phyloP scores from a whole-genome alignment of 1,284 basidiomycete species.

The Tilletia horrida region DNA sequence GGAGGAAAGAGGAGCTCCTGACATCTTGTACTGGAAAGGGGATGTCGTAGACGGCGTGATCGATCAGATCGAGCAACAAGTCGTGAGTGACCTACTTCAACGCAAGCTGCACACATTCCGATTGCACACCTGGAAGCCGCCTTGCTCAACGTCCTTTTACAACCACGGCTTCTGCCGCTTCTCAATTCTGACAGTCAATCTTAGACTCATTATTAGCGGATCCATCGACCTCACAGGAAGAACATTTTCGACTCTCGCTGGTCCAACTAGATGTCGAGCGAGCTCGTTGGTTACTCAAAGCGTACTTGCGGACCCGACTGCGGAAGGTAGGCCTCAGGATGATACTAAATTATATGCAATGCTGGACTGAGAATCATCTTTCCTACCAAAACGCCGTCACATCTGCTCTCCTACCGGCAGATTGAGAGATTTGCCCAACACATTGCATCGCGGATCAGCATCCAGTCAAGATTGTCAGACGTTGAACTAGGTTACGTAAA shows the following conservation, averaged over 20 bases:
- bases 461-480: slow-evolving; percentile 32
- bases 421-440: slow-evolving; percentile 38
- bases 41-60: slow-evolving; percentile 25
- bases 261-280: slow-evolving; percentile 52
- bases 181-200: slow-evolving; percentile 14
- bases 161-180: not conserved
- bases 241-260: slow-evolving; percentile 47
- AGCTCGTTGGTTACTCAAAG: slow-evolving; percentile 45
- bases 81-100: not conserved
- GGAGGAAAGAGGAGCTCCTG: slow-evolving; percentile 27
- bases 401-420: slow-evolving; percentile 17
- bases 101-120: not conserved
- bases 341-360: not conserved
- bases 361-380: too few species aligned
- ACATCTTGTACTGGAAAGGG: slow-evolving; percentile 24
- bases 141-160: not conserved
- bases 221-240: slow-evolving; percentile 34
- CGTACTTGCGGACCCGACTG: slow-evolving; percentile 39
- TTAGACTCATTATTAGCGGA: slow-evolving; percentile 19
- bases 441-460: slow-evolving; percentile 21
- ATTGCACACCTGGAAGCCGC: not conserved
- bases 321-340: slow-evolving; percentile 27
- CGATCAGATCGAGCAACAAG: slow-evolving; percentile 34
- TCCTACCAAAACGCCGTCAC: not conserved
- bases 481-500: slow-evolving; percentile 36